These are phyloP conservation scores for Orbilia brochopaga DNA, from an alignment of 2,329 filamentous ascomycete genomes.

Conservation along the genomic window DNA sequence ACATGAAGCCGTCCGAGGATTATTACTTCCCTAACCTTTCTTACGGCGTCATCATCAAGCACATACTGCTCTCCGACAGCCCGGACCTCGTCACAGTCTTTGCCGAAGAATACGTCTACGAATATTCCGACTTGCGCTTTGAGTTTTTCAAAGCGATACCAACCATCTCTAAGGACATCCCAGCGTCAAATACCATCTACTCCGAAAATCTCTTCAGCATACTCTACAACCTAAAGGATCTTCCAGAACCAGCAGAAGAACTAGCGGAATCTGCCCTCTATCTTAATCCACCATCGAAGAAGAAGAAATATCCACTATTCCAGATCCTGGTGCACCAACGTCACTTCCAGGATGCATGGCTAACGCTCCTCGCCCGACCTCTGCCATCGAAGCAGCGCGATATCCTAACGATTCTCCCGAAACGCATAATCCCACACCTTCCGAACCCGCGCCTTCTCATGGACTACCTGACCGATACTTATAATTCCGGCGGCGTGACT, in stretches of 20 bases:
- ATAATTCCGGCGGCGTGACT: constrained; percentile 82
- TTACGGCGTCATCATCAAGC: constrained; percentile 69
- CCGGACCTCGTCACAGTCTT: constrained; percentile 71
- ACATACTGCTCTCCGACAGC: constrained; percentile 66
- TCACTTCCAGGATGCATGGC: constrained; percentile 82
- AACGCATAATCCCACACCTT: constrained; percentile 87
- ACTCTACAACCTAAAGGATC: constrained; percentile 31
- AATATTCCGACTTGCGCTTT: constrained; percentile 83
- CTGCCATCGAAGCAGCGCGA: constrained; percentile 79
- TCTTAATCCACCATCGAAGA: constrained; percentile 68
- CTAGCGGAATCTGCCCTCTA: constrained; percentile 32
- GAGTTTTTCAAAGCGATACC: constrained; percentile 71
- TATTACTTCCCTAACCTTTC: constrained; percentile 73
- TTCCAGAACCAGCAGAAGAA: constrained; percentile 38
- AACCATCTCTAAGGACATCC: constrained; percentile 67
- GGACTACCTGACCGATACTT: constrained; percentile 96
- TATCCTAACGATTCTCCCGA: constrained; percentile 75
- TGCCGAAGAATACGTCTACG: constrained; percentile 75
- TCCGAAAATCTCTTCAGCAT: constrained; percentile 70
- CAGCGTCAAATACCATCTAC: constrained; percentile 68
- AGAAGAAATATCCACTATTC: constrained; percentile 72
- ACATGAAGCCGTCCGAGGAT: constrained; percentile 66
- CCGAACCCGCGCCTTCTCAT: constrained; percentile 84
- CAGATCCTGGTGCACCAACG: constrained; percentile 73
- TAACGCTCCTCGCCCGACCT: constrained; percentile 72